Evolutionary conservation across 306 rosid genomes (phyloP), one percentile per base, ranked within the genome.

Genomic region (Quercus agrifolia): DNA sequence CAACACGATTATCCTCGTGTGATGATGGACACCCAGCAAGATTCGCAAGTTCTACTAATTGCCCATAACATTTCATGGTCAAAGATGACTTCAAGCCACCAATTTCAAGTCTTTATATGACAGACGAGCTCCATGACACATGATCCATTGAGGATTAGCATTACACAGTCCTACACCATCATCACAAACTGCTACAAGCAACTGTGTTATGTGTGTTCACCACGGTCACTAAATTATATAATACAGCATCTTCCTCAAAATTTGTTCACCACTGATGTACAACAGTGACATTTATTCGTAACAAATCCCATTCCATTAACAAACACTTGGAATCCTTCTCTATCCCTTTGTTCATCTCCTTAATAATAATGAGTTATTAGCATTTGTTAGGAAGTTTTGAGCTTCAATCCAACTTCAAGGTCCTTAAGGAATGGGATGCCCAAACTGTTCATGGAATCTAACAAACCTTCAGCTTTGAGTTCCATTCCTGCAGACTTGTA

Each of bases 351-450:
- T 5, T 59, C 31, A 3, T 20, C 31, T 59, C 33, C 28, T 57
- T 57, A 23, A 59, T 27, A 23, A 59, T 23, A 59, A 7, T 5
- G 66, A 5, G 6, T 5, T 59, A 11, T 59, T 59, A 14, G 2
- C 7, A 66, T 30, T 67, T 64, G 44, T 20, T 15, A 52, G 9
- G 20, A 3, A 61, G 74, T 66, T 79, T 80, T 83, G 56, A 80
- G 79, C 38, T 76, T 77, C 10, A 85, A 82, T 73, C 98, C 96
- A 59, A 94, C 80, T 88, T 83, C 78, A 44, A 94, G 91, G 68
- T 83, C 90, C 68, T 83, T 83, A 70, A 94, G 86, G 81, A 94
- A 88, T 49, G 85, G 78, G 55, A 92, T 75, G 19, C 88, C 72
- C 85, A 70, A 70, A 33, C 25, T 82, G 35, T 88, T 77, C 97